Conservation (phyloP, 1,284 basidiomycete species). For the Trametes polyzona region DNA sequence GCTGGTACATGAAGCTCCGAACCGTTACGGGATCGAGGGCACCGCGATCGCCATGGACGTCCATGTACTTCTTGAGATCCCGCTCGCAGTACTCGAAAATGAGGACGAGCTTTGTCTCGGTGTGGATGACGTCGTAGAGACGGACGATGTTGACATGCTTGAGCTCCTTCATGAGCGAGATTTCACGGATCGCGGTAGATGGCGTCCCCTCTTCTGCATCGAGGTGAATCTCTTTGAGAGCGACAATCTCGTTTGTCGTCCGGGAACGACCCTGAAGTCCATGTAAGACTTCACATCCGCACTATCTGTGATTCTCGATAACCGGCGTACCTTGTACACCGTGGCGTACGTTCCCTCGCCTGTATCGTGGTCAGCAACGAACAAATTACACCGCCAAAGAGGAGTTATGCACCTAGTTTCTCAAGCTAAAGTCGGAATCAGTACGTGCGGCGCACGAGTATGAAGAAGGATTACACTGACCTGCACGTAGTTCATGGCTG, state of each 20-base stretch:
- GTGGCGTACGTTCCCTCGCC: conserved; percentile 90
- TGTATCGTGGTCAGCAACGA: conserved; percentile 31
- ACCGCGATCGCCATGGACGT: conserved; percentile 94
- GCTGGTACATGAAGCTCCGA: conserved; percentile 96
- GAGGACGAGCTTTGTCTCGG: conserved; percentile 96
- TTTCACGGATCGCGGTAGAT: conserved; percentile 94
- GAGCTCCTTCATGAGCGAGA: conserved; percentile 96
- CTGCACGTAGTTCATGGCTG: conserved; percentile 70
- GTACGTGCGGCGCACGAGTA: no score
- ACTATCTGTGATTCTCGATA: background rate
- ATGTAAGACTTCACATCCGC: conserved; percentile 8
- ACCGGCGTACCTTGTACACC: conserved; percentile 77
- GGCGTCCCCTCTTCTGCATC: conserved; percentile 96
- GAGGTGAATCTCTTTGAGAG: conserved; percentile 93
- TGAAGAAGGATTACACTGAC: conserved; percentile 40
- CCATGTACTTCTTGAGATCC: conserved; percentile 99
- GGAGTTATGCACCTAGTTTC: conserved; percentile 66
- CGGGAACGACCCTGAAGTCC: conserved; percentile 80
- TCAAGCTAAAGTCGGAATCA: conserved; percentile 62
- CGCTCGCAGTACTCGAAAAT: conserved; percentile 99
- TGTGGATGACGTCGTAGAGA: conserved; percentile 98
- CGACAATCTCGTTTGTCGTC: conserved; percentile 89
- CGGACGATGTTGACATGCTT: conserved; percentile 96
- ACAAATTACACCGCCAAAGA: background rate
- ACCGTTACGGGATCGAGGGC: conserved; percentile 94